A percentile compares a stretch with the other conserved stretches of the same genome.
These are phyloP conservation scores for Pythium sp. DNA, from an alignment of 352 stramenopile species.

Conservation along the genomic window DNA sequence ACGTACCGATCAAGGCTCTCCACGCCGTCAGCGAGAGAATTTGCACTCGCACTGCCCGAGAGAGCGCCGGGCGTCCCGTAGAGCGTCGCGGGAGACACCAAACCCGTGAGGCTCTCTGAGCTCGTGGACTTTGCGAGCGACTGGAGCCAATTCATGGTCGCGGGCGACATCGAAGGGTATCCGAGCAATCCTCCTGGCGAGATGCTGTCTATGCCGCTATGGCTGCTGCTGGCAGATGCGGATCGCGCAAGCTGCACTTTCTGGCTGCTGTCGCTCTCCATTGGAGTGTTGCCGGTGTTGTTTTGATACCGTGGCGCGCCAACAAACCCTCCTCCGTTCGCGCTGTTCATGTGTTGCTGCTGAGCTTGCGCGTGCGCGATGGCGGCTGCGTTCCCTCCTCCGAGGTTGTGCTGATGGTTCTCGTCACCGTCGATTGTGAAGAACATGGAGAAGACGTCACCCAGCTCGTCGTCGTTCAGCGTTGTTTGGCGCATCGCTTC, in stretches of 20 bases:
- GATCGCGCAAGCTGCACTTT: slow-evolving; percentile 56
- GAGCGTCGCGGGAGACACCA: slow-evolving; percentile 55
- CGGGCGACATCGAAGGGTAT: slow-evolving; percentile 70
- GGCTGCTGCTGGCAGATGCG: slow-evolving; percentile 36
- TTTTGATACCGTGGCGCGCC: slow-evolving; percentile 12
- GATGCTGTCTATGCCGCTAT: slow-evolving; percentile 43
- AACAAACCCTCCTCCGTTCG: slow-evolving; percentile 8
- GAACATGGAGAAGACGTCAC: slow-evolving; percentile 74
- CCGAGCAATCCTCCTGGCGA: slow-evolving; percentile 48
- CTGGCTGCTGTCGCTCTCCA: slow-evolving; percentile 12
- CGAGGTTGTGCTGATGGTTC: slow-evolving; percentile 8
- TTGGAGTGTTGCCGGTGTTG: slow-evolving; percentile 1
- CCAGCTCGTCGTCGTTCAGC: slow-evolving; percentile 52
- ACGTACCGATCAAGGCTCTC: slow-evolving; percentile 33
- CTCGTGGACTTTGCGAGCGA: slow-evolving; percentile 64
- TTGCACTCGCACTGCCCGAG: slow-evolving; percentile 16
- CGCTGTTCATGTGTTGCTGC: slow-evolving; percentile 10
- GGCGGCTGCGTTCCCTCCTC: background rate
- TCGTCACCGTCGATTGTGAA: slow-evolving; percentile 61
- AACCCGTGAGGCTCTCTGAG: slow-evolving; percentile 56
- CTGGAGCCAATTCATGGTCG: slow-evolving; percentile 77
- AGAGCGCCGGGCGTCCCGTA: slow-evolving; percentile 22
- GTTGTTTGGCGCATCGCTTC: slow-evolving; percentile 30
- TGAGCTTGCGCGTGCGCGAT: slow-evolving; percentile 7
- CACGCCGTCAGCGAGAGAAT: slow-evolving; percentile 13